Conservation (phyloP, 2,329 filamentous ascomycete genomes). For the Sarocladium kiliense region DNA sequence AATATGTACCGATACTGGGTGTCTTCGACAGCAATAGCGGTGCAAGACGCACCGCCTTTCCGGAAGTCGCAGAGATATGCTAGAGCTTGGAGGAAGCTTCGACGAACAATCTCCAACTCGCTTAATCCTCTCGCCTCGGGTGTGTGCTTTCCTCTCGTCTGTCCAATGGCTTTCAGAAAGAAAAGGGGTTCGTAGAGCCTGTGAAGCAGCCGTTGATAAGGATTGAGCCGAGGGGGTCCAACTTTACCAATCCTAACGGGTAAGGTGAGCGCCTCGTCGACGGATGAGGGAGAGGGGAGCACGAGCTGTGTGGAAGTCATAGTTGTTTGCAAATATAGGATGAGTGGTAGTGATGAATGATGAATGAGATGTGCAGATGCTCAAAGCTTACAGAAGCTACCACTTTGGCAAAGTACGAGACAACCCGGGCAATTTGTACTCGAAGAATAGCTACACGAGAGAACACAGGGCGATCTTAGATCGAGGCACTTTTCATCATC, state of each 20-base stretch:
- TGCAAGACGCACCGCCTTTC: conserved; percentile 40
- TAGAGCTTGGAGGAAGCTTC: conserved; percentile 32
- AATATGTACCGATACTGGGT: conserved; percentile 26
- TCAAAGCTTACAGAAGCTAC: too few relatives aligned
- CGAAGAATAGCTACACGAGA: too few relatives aligned
- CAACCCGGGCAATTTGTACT: too few relatives aligned
- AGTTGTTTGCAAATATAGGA: too few relatives aligned
- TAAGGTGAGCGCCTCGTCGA: neutral
- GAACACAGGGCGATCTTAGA: too few relatives aligned
- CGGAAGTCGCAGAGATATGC: conserved; percentile 40
- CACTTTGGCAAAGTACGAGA: too few relatives aligned
- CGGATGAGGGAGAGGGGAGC: too few relatives aligned
- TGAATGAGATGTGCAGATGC: too few relatives aligned
- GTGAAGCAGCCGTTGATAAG: neutral
- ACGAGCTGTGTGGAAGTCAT: too few relatives aligned
- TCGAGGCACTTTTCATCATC: too few relatives aligned
- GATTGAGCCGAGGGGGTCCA: neutral
- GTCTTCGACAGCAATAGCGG: conserved; percentile 38
- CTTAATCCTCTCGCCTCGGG: neutral
- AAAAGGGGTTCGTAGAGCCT: neutral
- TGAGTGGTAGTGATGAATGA: too few relatives aligned
- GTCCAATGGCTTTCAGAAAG: neutral
- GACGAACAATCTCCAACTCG: neutral
- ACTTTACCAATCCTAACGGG: neutral
- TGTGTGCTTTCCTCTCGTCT: conserved; percentile 1